These are phyloP conservation scores for Ogataea neopini DNA, from an alignment of 805 yeast species.

Conservation along the genomic window DNA sequence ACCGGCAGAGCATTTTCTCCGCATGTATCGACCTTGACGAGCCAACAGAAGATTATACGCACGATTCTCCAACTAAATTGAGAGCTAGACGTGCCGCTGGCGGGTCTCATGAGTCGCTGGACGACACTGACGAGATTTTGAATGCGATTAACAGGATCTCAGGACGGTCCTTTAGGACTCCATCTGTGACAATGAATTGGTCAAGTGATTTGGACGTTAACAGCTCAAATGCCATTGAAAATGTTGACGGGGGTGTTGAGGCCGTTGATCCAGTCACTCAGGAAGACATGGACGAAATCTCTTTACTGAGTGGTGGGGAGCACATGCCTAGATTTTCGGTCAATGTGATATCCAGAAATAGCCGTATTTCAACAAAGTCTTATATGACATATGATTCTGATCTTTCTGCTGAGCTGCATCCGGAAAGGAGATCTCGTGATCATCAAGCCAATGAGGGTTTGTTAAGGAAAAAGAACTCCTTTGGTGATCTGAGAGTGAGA, in stretches of 20 bases:
- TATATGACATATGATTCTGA: slow-evolving; percentile 64
- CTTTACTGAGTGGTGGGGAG: slow-evolving; percentile 7
- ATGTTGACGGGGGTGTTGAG: slow-evolving; percentile 8
- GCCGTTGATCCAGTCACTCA: slow-evolving; percentile 10
- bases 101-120: slow-evolving; percentile 6
- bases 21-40: slow-evolving; percentile 16
- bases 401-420: slow-evolving; percentile 35
- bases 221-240: slow-evolving; percentile 20
- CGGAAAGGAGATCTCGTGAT: too few species aligned
- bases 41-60: slow-evolving; percentile 14
- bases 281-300: slow-evolving; percentile 22
- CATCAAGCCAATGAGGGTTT: slow-evolving; percentile 14
- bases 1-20: slow-evolving; percentile 26
- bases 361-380: slow-evolving; percentile 44
- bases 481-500: slow-evolving; percentile 45
- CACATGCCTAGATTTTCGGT: slow-evolving; percentile 23
- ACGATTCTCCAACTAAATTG: slow-evolving; percentile 19
- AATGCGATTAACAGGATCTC: slow-evolving; percentile 23
- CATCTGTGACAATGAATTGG: slow-evolving; percentile 40
- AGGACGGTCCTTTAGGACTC: slow-evolving; percentile 33
- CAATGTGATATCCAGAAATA: slow-evolving; percentile 37
- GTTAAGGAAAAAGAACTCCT: slow-evolving; percentile 51
- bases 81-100: background rate
- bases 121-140: slow-evolving; percentile 19
- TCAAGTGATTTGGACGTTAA: slow-evolving; percentile 34